These are phyloP conservation scores for Lecanicillium sp. DNA, from an alignment of 2,329 filamentous ascomycete genomes.

Conservation along the genomic window DNA sequence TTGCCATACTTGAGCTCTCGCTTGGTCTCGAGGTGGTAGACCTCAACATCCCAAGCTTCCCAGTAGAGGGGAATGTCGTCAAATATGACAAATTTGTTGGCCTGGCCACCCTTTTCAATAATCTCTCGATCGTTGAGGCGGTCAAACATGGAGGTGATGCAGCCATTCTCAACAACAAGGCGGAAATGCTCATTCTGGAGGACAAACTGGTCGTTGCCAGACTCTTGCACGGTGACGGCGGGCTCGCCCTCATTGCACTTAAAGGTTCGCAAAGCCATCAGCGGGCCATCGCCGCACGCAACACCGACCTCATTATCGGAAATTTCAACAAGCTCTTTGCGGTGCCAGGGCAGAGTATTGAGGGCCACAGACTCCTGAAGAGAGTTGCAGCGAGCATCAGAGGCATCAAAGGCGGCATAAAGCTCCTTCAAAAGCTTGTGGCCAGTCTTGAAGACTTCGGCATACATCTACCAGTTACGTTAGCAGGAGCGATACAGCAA, in stretches of 20 bases:
- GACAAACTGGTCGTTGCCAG: conserved; percentile 57
- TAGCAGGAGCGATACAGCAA: conserved; percentile 12
- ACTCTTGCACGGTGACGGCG: conserved; percentile 43
- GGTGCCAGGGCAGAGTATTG: conserved; percentile 83
- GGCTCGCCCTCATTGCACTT: conserved; percentile 34
- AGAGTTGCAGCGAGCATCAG: conserved; percentile 29
- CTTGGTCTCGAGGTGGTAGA: conserved; percentile 84
- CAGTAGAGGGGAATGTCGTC: conserved; percentile 97
- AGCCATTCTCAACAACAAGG: conserved; percentile 64
- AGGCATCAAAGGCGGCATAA: conserved; percentile 57
- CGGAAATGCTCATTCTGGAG: conserved; percentile 71
- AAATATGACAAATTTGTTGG: conserved; percentile 87
- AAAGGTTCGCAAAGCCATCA: conserved; percentile 43
- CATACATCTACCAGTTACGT: conserved; percentile 55
- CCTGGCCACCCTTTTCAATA: conserved; percentile 64
- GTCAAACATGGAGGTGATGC: conserved; percentile 80
- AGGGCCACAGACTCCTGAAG: conserved; percentile 52
- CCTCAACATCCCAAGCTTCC: conserved; percentile 98
- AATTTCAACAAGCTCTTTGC: conserved; percentile 63
- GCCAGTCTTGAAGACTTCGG: conserved; percentile 70
- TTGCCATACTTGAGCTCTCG: conserved; percentile 62
- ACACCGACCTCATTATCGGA: conserved; percentile 44
- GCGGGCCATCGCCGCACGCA: conserved; percentile 46
- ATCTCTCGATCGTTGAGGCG: conserved; percentile 65
- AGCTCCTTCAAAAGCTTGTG: conserved; percentile 63